Base-by-base conservation (phyloP, 495 filamentous ascomycete species). In the Thozetella sp. region DNA sequence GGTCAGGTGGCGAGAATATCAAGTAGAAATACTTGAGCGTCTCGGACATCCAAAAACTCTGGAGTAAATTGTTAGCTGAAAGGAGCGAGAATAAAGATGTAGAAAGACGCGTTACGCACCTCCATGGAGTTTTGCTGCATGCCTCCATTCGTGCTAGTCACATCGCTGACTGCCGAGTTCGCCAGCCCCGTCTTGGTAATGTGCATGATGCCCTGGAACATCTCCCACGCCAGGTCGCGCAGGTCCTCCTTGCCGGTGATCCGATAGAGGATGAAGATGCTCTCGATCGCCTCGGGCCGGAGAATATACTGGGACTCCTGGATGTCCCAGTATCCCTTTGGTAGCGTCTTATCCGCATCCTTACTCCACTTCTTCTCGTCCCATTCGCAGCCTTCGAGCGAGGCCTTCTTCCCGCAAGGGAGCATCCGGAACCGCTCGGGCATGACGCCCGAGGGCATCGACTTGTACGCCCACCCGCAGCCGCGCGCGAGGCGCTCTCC, bases 381-480 rank as follows among this genome's bases (percentile, higher is more conserved):
- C 74, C 75, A 78, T 9, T 30, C 19, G 54, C 76, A 79, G 4
- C 11, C 11, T 34, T 62, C 63, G 23, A 62, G 50, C 1, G 63
- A 48, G 10, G 6, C 77, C 25, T 79, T 48, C 25, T 79, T 48
- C 3, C 43, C 72, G 67, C 93, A 97, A 2, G 81, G 72, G 3
- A 88, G 59, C 22, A 88, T 69, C n/a, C 69, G 59, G 68, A 91
- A 92, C 11, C 72, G 74, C 72, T 97, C 93, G 1, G 93, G 93
- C 92, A 95, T 95, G 62, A 97, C 88, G 12, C 93, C 93, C 0
- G 88, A 87, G 13, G 83, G 79, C 25, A 92, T 91, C 12, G 85
- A 80, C 53, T 87, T 79, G 67, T 97, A 97, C 0, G 90, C 86
- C 93, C 91, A 97, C 15, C 93, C 87, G 64, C 93, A 97, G 22